Conservation (phyloP, 805 yeast genomes). For the Candida suzukii region DNA sequence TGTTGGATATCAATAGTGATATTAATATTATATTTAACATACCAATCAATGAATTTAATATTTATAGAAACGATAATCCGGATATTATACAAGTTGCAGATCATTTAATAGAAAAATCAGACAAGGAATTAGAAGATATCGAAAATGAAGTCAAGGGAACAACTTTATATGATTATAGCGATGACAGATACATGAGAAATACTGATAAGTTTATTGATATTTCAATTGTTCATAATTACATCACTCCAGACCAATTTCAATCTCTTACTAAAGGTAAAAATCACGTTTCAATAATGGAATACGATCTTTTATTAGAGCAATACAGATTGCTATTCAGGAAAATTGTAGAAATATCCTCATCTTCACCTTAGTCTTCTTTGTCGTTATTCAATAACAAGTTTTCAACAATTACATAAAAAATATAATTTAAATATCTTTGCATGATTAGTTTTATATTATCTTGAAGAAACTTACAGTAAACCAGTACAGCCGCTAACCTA, state of each 20-base stretch:
- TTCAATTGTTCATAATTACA: background rate
- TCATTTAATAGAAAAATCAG: constrained; percentile 6
- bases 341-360: too few species aligned
- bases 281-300: background rate
- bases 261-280: background rate
- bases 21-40: too few species aligned
- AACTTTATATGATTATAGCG: background rate
- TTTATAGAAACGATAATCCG: background rate
- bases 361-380: too few species aligned
- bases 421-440: too few species aligned
- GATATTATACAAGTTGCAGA: background rate
- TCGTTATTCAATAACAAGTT: too few species aligned
- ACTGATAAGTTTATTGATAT: background rate
- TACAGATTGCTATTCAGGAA: background rate
- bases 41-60: too few species aligned
- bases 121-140: constrained; percentile 13
- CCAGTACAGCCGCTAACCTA: too few species aligned
- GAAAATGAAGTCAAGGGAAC: background rate
- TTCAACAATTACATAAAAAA: too few species aligned
- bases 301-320: background rate
- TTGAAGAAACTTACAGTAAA: too few species aligned
- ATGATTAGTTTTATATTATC: too few species aligned
- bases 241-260: background rate
- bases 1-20: too few species aligned
- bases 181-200: background rate